Evolutionary conservation across 2,329 filamentous ascomycete genomes (phyloP), one percentile per base, ranked within the genome.

Genomic region (Alternaria sp.): DNA sequence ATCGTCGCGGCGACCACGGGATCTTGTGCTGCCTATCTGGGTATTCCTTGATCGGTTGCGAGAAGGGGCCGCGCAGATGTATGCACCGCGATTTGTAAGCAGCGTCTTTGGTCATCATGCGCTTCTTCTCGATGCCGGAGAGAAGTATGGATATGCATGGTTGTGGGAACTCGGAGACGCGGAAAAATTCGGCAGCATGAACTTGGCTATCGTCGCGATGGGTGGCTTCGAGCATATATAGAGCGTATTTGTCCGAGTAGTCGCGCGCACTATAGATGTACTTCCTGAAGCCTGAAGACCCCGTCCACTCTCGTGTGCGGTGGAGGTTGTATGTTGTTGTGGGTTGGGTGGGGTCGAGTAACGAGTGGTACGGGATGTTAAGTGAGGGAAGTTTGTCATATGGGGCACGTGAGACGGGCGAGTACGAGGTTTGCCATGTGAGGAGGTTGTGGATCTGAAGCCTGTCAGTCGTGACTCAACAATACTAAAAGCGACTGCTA

Each of bases 1-100:
- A 76, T 26, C 74, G 70, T n/a, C 74, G 71, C 17, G 74, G 74
- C 14, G 72, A 75, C 74, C 74, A 77, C 2, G 74, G 74, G n/a
- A 76, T 71, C 61, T 75, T 77, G 37, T 76, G 72, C 51, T 73
- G 71, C 6, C 74, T 66, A 42, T 77, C 74, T 2, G 74, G 74
- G 41, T 76, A 76, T 58, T 77, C 74, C 40, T 71, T 75, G 39
- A 77, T 71, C 3, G 74, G 67, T 21, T 71, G 71, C 8, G 69
- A 63, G 50, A 77, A 76, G 8, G 72, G 72, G 4, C 72, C 73
- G 37, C 69, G 67, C 7, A 73, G 63, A 41, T 72, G 70, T 53
- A 77, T 77, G 58, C 72, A 70, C 14, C 74, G 70, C 7, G 72
- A 75, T 33, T 77, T 77, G 66, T 77, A 77, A 24, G 72, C 74